Evolutionary conservation across 2,329 filamentous ascomycete species (phyloP).

Genomic region (Fusarium buharicum): DNA sequence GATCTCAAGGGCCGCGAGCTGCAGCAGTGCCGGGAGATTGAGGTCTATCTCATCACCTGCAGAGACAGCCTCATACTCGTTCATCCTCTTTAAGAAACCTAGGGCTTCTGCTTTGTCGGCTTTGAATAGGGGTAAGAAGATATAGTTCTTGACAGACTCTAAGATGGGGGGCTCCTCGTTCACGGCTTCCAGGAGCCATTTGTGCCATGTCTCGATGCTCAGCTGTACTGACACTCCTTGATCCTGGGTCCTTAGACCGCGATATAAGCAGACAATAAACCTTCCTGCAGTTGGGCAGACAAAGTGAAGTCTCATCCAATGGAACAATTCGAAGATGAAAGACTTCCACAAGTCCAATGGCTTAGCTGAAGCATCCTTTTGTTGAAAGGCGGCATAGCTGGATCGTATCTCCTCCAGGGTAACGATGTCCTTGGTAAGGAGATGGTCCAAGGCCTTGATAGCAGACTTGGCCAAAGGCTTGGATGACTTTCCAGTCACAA

Average conservation of each 20-base stretch:
- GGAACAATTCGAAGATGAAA: slow-evolving; percentile 61
- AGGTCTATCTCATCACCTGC: slow-evolving; percentile 58
- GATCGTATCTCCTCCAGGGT: slow-evolving; percentile 57
- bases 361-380: slow-evolving; percentile 28
- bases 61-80: slow-evolving; percentile 59
- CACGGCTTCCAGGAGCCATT: slow-evolving; percentile 65
- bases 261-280: slow-evolving; percentile 68
- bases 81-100: slow-evolving; percentile 68
- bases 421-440: slow-evolving; percentile 70
- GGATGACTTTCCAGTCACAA: slow-evolving; percentile 68
- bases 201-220: slow-evolving; percentile 61
- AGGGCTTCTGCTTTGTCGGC: slow-evolving; percentile 64
- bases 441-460: slow-evolving; percentile 72
- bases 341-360: slow-evolving; percentile 59
- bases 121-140: slow-evolving; percentile 71
- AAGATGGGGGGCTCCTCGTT: slow-evolving; percentile 61
- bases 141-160: slow-evolving; percentile 72
- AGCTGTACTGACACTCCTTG: slow-evolving; percentile 41
- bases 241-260: slow-evolving; percentile 53
- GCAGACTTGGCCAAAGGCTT: slow-evolving; percentile 75
- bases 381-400: slow-evolving; percentile 56
- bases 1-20: slow-evolving; percentile 74
- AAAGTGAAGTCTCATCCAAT: slow-evolving; percentile 67
- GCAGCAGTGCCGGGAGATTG: slow-evolving; percentile 66
- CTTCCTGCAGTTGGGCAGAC: slow-evolving; percentile 70